Base-by-base conservation (phyloP, 2,329 filamentous ascomycete species). In the Aureobasidium sp. region DNA sequence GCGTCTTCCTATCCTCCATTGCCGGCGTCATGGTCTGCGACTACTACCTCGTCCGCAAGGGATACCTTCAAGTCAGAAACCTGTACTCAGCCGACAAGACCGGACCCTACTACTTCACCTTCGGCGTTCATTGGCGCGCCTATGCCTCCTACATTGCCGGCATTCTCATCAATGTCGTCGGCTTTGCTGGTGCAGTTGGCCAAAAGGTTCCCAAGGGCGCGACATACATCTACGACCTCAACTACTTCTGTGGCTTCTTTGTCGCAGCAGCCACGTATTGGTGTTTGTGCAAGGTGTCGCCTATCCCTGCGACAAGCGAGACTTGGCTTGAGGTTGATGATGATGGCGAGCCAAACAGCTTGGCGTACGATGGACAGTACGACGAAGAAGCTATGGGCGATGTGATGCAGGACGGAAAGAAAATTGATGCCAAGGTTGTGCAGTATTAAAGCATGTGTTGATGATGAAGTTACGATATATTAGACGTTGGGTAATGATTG, bases 11-110 rank as follows among this genome's bases (percentile, higher is more conserved):
- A 20, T 93, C 89, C 63, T 91, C 89, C 46, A 96, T 97, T 66
- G 91, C 91, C 0, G 92, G 92, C n/a, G 90, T 96, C 66, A 94
- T 96, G 77, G 80, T 91, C 65, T 84, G 81, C 68, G 92, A 97
- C 74, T 97, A 97, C 78, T 97, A 95, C 75, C 65, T 88, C 62
- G 89, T 96, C 5, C 88, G 92, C 63, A 86, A 83, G 63, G 92
- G 92, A 5, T 96, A 91, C 72, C 79, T 94, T 2, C 84, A 91
- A 66, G 79, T 93, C 67, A 86, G 85, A 68, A 86, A 90, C 62
- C 82, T 97, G 0, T 97, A 96, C 78, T 87, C 88, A 55, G 87
- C 83, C 9, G 84, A 85, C 61, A 81, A 79, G 62, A 78, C 75
- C 0, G 84, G 84, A 0, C 87, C 85, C 0, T 97, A 97, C 75